Base-by-base conservation (phyloP, 2,329 filamentous ascomycete genomes). In the Exophiala sp. region DNA sequence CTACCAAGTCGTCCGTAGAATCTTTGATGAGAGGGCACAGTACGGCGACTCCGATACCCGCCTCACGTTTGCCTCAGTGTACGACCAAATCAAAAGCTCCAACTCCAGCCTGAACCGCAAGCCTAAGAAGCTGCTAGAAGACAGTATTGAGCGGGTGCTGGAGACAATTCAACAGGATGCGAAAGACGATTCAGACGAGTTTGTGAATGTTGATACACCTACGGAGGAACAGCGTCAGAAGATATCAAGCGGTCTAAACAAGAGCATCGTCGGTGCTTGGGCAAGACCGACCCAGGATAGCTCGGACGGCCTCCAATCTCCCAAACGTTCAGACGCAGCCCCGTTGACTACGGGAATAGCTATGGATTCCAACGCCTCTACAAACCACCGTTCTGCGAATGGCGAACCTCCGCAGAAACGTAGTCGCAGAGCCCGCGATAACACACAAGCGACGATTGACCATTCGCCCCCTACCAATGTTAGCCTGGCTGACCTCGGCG, bases 21-120 rank as follows among this genome's bases (percentile, higher is more conserved):
- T 92, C 49, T 80, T 89, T 50, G 86, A 89, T 55, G 82, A 86
- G 47, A 80, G 82, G 47, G 73, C 78, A 44, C 70, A 79, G 60
- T 70, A 72, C n/a, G 78, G 78, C 44, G 75, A 75, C 51, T 69
- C 69, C 14, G 24, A 43, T 20, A 50, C 66, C 67, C 14, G 72
- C 76, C 6, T 77, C 75, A 49, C 72, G 88, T 75, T 86, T 3
- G 71, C 78, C 2, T 71, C 75, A 2, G 80, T 95, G 1, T 96
- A 94, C 68, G 86, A 91, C 36, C 83, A 82, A 54, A 90, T 97
- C 58, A 89, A 91, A 63, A 75, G 78, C 47, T 96, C 91, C 11
- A 96, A 96, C 68, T 95, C 91, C 0, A 91, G 87, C 49, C 72
- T 97, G 18, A 89, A 88, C 59, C 79, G 94, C 18, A 84, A 88